Conservation (phyloP, 345 rosid species). For the Linum lewisii region DNA sequence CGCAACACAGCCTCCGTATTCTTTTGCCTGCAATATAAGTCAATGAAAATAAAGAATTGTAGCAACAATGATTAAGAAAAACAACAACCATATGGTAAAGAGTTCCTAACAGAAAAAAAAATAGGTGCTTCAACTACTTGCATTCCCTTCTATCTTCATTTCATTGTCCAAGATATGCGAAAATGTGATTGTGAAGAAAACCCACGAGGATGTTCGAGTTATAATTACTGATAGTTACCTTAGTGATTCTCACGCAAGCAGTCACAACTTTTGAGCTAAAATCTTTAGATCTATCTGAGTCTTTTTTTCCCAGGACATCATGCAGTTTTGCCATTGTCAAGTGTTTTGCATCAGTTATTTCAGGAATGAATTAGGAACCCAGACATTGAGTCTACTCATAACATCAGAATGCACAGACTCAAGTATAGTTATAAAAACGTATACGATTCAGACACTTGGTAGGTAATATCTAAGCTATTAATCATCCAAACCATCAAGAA, state of each 20-base stretch:
- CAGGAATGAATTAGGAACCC: background rate
- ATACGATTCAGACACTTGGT: background rate
- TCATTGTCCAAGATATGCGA: too few species aligned
- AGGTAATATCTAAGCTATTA: background rate
- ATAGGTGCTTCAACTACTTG: too few species aligned
- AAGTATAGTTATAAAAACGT: background rate
- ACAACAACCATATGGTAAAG: background rate
- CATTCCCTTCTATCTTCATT: too few species aligned
- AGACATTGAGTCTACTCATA: background rate
- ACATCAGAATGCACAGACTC: background rate
- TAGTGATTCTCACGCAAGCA: too few species aligned
- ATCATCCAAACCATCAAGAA: background rate
- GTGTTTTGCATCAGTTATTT: background rate
- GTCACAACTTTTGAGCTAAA: too few species aligned
- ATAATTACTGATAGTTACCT: too few species aligned
- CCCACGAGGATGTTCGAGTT: too few species aligned
- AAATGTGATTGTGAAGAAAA: too few species aligned
- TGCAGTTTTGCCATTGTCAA: background rate
- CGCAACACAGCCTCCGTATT: constrained; percentile 82
- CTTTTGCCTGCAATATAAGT: constrained; percentile 51
- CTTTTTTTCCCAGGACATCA: too few species aligned
- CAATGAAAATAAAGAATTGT: background rate
- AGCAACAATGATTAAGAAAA: constrained; percentile 11
- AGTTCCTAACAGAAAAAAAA: too few species aligned
- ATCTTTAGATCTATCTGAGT: too few species aligned